Percentiles rank a stretch among this genome's conserved stretches.
phyloP scores from a whole-genome alignment of 2,329 filamentous ascomycete genomes.

The Neonectria coccinea region DNA sequence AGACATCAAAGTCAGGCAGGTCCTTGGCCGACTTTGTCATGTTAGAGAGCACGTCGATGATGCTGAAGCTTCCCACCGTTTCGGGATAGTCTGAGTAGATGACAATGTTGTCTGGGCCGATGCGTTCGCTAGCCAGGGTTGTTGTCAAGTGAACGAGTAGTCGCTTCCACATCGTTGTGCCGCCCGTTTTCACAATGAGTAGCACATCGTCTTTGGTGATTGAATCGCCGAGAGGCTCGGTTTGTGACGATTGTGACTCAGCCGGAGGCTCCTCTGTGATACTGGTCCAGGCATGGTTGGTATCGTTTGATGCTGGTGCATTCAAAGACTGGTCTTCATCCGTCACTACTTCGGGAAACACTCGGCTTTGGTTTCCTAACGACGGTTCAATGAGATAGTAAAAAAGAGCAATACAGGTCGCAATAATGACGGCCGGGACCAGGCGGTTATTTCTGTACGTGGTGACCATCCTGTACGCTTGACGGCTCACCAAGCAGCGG shows the following conservation, averaged over 20 bases:
- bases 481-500: background rate
- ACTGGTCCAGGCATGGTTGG: background rate
- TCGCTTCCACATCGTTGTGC: conserved; percentile 43
- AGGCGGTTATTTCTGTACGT: conserved; percentile 43
- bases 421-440: conserved; percentile 40
- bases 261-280: background rate
- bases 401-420: conserved; percentile 33
- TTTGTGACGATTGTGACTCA: background rate
- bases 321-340: background rate
- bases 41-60: conserved; percentile 41
- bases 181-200: conserved; percentile 44
- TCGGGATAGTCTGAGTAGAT: conserved; percentile 42
- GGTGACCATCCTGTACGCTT: conserved; percentile 27
- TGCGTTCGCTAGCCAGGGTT: conserved; percentile 26
- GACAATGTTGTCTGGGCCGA: conserved; percentile 32
- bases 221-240: background rate
- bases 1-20: conserved; percentile 40
- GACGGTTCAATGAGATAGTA: conserved; percentile 37
- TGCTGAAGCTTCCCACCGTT: conserved; percentile 34
- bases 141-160: conserved; percentile 42
- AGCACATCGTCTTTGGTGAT: conserved; percentile 38
- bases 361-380: conserved; percentile 18
- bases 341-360: background rate
- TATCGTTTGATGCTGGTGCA: background rate
- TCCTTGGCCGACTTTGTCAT: conserved; percentile 33